phyloP scores from a whole-genome alignment of 2,329 filamentous ascomycete species.

The Phialophora expanda region DNA sequence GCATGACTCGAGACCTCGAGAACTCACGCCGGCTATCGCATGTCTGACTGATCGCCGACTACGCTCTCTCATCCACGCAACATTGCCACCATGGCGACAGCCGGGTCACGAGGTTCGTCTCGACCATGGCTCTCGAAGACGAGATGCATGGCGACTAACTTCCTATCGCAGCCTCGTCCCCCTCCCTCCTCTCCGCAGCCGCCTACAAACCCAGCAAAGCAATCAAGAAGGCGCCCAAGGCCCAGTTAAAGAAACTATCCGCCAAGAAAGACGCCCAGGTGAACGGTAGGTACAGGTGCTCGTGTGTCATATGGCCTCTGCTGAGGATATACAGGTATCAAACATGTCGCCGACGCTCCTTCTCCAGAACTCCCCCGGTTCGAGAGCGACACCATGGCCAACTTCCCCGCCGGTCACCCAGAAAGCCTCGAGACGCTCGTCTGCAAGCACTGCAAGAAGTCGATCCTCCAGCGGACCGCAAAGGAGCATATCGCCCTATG shows the following conservation, averaged over 20 bases:
- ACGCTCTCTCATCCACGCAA: not conserved
- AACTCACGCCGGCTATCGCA: not conserved
- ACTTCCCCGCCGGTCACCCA: conserved; percentile 71
- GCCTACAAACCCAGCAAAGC: conserved; percentile 54
- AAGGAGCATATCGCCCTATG: conserved; percentile 83
- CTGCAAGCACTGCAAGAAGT: conserved; percentile 95
- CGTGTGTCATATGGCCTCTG: not conserved
- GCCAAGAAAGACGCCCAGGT: conserved; percentile 47
- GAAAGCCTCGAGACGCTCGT: conserved; percentile 67
- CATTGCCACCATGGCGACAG: conserved; percentile 11
- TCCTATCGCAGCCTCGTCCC: not conserved
- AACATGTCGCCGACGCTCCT: conserved; percentile 42
- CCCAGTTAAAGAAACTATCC: conserved; percentile 50
- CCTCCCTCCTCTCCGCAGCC: conserved; percentile 51
- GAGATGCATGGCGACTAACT: not conserved
- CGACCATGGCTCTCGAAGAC: not conserved
- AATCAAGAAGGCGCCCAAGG: conserved; percentile 52
- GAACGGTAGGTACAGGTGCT: conserved; percentile 37
- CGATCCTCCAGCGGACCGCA: conserved; percentile 74
- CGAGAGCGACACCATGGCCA: conserved; percentile 75
- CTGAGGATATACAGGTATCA: conserved; percentile 18
- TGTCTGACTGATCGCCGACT: not conserved
- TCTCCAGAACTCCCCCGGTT: conserved; percentile 61
- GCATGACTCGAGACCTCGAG: not conserved
- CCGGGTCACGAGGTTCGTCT: conserved; percentile 18